phyloP scores from a whole-genome alignment of 2,329 filamentous ascomycete genomes.

The Hortaea werneckii region DNA sequence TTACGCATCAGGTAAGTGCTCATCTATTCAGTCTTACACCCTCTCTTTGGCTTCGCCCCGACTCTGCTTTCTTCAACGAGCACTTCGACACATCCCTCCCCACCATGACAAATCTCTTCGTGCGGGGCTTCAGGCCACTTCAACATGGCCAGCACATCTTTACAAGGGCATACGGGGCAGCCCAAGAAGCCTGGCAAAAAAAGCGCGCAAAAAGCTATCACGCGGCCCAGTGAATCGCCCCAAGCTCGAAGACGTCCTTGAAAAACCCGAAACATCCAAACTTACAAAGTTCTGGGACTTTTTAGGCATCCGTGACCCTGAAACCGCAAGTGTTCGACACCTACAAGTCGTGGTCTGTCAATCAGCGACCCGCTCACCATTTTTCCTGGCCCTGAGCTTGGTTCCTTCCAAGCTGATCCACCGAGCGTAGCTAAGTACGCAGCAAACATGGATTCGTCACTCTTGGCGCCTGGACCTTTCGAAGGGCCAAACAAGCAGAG shows the following conservation, averaged over 20 bases:
- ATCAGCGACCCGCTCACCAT: not conserved
- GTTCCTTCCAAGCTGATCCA: not conserved
- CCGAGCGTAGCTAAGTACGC: not conserved
- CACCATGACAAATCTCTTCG: no score
- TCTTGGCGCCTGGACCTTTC: slow-evolving; percentile 14
- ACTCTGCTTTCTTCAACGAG: no score
- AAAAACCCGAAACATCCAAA: slow-evolving; percentile 8
- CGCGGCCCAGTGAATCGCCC: not conserved
- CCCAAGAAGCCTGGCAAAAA: not conserved
- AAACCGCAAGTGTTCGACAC: no score
- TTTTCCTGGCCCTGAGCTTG: not conserved
- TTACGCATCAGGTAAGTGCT: no score
- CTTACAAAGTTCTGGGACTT: slow-evolving; percentile 9
- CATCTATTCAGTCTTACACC: no score
- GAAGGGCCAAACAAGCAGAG: slow-evolving; percentile 41
- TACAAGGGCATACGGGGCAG: not conserved
- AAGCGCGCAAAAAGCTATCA: not conserved
- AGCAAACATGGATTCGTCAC: slow-evolving; percentile 19
- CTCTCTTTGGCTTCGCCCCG: no score
- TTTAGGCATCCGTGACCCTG: slow-evolving; percentile 1
- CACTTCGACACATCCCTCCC: no score
- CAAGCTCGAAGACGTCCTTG: slow-evolving; percentile 6
- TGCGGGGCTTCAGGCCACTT: no score
- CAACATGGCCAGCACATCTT: no score
- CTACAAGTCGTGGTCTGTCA: no score